Conservation (phyloP, 164 flowering plant species). For the Akebia trifoliata region DNA sequence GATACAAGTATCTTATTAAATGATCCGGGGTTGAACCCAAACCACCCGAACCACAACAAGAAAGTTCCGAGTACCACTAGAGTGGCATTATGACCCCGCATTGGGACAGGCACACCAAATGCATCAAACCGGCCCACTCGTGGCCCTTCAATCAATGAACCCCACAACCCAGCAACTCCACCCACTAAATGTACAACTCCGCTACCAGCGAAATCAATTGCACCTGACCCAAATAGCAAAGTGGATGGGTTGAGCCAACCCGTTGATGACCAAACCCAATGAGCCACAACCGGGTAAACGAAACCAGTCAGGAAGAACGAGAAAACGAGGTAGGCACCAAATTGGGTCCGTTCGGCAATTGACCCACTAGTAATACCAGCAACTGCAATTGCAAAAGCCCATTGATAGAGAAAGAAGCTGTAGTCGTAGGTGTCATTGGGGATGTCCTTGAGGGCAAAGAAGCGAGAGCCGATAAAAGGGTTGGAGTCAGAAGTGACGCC, state of each 20-base stretch:
- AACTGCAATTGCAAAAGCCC: conserved; percentile 81
- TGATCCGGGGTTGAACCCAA: conserved; percentile 68
- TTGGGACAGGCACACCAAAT: conserved; percentile 41
- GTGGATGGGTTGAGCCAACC: conserved; percentile 49
- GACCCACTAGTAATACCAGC: conserved; percentile 83
- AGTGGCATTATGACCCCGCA: conserved; percentile 63
- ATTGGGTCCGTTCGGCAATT: conserved; percentile 76
- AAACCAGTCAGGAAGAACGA: conserved; percentile 66
- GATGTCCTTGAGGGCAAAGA: conserved; percentile 44
- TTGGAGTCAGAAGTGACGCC: conserved; percentile 41
- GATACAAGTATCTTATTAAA: conserved; percentile 45
- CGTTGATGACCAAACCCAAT: conserved; percentile 63
- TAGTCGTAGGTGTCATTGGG: conserved; percentile 43
- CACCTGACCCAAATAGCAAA: conserved; percentile 50
- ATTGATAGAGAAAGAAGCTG: conserved; percentile 64
- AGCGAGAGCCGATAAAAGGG: conserved; percentile 55
- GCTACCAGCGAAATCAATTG: conserved; percentile 59
- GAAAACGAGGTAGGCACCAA: conserved; percentile 58
- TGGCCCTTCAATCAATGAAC: conserved; percentile 59
- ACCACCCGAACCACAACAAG: conserved; percentile 67
- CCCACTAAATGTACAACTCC: conserved; percentile 69
- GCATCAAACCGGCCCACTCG: conserved; percentile 60
- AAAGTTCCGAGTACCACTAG: conserved; percentile 64
- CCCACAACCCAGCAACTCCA: conserved; percentile 60
- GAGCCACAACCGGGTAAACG: conserved; percentile 69